Conservation (phyloP, 169 alveolate species). For the Plasmodium gonderi region DNA sequence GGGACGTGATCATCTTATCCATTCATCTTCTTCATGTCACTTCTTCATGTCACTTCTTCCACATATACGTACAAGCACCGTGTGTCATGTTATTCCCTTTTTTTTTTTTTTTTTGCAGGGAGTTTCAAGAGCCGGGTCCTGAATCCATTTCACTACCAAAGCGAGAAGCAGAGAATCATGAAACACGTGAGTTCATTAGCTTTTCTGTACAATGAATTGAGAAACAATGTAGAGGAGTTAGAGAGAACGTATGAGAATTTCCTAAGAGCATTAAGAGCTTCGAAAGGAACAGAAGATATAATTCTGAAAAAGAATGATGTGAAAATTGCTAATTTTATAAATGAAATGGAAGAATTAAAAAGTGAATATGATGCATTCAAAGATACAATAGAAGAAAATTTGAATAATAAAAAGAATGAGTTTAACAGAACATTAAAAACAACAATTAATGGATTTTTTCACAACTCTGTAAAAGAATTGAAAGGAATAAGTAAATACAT, state of each 20-base stretch:
- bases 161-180: constrained; percentile 27
- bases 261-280: background rate
- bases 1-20: no score
- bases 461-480: constrained; percentile 17
- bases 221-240: constrained; percentile 25
- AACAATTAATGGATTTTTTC: constrained; percentile 29
- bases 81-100: background rate
- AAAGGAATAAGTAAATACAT: constrained; percentile 45
- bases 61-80: background rate
- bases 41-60: no score
- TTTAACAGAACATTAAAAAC: constrained; percentile 6
- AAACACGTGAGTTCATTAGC: constrained; percentile 10
- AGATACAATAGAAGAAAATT: constrained; percentile 8
- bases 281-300: constrained; percentile 25
- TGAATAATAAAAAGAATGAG: constrained; percentile 36
- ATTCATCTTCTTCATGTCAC: no score
- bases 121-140: constrained; percentile 16
- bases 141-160: constrained; percentile 46
- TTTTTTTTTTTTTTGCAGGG: background rate
- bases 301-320: constrained; percentile 19
- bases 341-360: constrained; percentile 33
- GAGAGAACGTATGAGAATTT: constrained; percentile 12
- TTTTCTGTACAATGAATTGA: constrained; percentile 5
- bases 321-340: constrained; percentile 24
- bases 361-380: constrained; percentile 22